Conservation (phyloP, 2,329 filamentous ascomycete species). For the Talaromyces sp. region DNA sequence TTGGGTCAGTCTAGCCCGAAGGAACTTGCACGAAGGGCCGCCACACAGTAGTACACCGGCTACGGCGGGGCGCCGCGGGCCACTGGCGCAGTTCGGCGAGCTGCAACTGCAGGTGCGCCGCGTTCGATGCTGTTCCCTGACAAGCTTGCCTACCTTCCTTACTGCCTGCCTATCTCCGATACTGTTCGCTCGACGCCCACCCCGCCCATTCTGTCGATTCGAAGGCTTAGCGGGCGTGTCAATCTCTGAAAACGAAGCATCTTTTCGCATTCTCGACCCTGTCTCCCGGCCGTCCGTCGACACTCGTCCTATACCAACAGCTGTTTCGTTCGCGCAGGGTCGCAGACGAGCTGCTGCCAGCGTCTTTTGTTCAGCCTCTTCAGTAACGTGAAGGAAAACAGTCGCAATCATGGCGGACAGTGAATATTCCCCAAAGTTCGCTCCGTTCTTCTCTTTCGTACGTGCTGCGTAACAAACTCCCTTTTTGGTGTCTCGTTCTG, state of each 20-base stretch:
- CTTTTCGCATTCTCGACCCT: not conserved
- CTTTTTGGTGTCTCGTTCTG: not conserved
- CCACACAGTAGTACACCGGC: not conserved
- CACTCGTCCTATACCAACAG: not conserved
- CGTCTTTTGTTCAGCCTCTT: conserved; percentile 4
- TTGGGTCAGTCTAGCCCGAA: conserved; percentile 23
- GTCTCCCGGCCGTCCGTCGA: not conserved
- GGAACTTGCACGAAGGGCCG: conserved; percentile 15
- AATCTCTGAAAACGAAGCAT: not conserved
- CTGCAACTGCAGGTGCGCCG: not conserved
- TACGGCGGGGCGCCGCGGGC: conserved; percentile 19
- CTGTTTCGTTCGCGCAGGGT: not conserved
- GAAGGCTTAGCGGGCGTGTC: not conserved
- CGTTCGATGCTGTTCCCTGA: not conserved
- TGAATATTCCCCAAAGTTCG: conserved; percentile 58
- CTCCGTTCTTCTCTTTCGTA: conserved; percentile 66
- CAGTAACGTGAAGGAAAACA: conserved; percentile 1
- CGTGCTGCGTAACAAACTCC: conserved; percentile 24
- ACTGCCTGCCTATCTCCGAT: not conserved
- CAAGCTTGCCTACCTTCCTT: not conserved
- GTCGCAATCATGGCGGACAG: conserved; percentile 39
- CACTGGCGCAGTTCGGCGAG: conserved; percentile 9
- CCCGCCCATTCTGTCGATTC: not conserved
- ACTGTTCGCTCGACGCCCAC: not conserved
- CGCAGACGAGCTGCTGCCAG: not conserved